phyloP scores from a whole-genome alignment of 2,329 filamentous ascomycete genomes.

The Cryphonectria japonica region DNA sequence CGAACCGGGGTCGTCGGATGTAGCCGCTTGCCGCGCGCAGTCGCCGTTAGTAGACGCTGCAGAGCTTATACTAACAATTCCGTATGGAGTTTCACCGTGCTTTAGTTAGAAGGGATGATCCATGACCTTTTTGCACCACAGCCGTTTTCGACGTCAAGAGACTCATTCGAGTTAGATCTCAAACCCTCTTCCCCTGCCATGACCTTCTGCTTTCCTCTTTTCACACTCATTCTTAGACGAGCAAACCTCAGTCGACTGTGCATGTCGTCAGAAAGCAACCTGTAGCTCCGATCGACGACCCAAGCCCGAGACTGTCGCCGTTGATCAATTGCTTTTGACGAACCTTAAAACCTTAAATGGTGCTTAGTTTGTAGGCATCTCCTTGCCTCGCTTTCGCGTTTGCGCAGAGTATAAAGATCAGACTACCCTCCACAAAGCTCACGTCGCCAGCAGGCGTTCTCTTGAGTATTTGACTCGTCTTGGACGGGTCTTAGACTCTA shows the following conservation, averaged over 20 bases:
- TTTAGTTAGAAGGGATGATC: neutral
- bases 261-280: neutral
- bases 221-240: neutral
- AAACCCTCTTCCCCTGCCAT: neutral
- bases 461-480: neutral
- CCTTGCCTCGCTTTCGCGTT: neutral
- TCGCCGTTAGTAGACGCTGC: neutral
- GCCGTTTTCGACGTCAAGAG: neutral
- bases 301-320: neutral
- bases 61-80: neutral
- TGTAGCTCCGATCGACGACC: neutral
- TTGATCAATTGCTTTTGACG: neutral
- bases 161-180: neutral
- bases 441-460: neutral
- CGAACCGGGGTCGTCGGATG: neutral
- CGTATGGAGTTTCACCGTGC: neutral
- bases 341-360: neutral
- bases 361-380: neutral
- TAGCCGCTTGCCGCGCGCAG: constrained; percentile 1
- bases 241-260: neutral
- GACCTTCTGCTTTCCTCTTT: neutral
- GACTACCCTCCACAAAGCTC: neutral
- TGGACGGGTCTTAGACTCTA: neutral
- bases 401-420: neutral
- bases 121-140: neutral